These are phyloP conservation scores for Candida tibetensis DNA, from an alignment of 805 yeast genomes.

Conservation along the genomic window DNA sequence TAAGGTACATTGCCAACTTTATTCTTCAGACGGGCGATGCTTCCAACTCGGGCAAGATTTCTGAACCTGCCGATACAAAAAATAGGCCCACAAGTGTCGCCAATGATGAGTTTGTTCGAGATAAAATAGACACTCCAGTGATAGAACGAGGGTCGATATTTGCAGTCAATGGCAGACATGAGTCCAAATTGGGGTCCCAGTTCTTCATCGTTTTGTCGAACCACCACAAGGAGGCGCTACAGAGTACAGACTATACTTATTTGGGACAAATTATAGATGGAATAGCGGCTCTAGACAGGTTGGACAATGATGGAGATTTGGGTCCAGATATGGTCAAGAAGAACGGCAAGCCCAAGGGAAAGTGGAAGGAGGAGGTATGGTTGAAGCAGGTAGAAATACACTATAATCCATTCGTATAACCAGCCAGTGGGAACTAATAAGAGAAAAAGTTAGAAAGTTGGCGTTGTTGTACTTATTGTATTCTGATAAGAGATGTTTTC, in stretches of 20 bases:
- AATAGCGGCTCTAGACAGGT: conserved; percentile 12
- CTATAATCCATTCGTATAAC: conserved; percentile 14
- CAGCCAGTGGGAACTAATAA: neutral
- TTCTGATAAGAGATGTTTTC: neutral
- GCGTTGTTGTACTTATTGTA: too few species aligned
- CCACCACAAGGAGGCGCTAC: conserved; percentile 8
- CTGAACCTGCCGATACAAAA: conserved; percentile 10
- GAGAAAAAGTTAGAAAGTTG: too few species aligned
- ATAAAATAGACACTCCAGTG: neutral
- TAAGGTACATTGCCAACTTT: conserved; percentile 18
- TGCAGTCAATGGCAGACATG: conserved; percentile 7
- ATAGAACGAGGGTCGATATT: conserved; percentile 15
- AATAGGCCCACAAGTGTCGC: neutral
- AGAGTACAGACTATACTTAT: conserved; percentile 11
- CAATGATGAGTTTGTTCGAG: neutral
- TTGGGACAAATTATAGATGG: conserved; percentile 20
- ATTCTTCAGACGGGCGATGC: conserved; percentile 23
- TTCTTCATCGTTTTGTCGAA: conserved; percentile 17
- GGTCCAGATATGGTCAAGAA: conserved; percentile 8
- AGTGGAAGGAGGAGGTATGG: conserved; percentile 17
- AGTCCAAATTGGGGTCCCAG: conserved; percentile 16
- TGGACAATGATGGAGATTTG: conserved; percentile 12
- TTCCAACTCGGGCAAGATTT: conserved; percentile 14
- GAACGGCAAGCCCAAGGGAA: conserved; percentile 17
- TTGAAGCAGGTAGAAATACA: conserved; percentile 12